Conservation (phyloP, 169 alveolate species). For the Eimeria mitis region DNA sequence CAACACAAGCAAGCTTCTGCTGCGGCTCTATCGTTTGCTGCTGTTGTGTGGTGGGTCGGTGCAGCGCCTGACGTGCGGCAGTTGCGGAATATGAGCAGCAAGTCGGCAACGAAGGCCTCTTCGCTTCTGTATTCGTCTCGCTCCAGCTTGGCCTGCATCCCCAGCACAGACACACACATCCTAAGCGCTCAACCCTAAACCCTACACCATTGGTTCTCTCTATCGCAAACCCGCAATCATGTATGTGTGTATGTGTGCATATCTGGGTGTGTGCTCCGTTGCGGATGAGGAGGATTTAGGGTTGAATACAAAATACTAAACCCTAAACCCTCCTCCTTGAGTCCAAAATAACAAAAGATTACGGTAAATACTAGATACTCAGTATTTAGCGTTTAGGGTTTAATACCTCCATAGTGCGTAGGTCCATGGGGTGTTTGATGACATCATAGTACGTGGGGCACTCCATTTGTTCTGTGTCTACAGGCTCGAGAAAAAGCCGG, state of each 20-base stretch:
- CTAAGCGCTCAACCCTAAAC: not conserved
- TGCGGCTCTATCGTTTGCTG: conserved; percentile 10
- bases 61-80: conserved; percentile 75
- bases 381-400: not conserved
- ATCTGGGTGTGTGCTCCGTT: not conserved
- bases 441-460: conserved; percentile 80
- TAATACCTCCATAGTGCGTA: conserved; percentile 76
- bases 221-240: not conserved
- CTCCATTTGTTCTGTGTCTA: conserved; percentile 75
- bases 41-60: conserved; percentile 4
- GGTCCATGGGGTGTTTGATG: conserved; percentile 76
- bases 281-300: not conserved
- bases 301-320: too few relatives aligned
- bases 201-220: not conserved
- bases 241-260: not conserved
- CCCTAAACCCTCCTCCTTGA: not conserved
- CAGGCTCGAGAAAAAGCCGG: conserved; percentile 80
- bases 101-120: conserved; percentile 66
- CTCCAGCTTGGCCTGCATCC: conserved; percentile 68
- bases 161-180: not conserved
- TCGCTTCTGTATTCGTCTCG: conserved; percentile 61
- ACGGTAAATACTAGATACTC: too few relatives aligned
- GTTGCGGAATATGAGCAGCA: conserved; percentile 81
- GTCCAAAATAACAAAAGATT: too few relatives aligned
- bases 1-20: not conserved